Evolutionary conservation across 176 grass and related monocot species (phyloP), one percentile per base, ranked within the genome.

Genomic region (Aechmea fasciata): DNA sequence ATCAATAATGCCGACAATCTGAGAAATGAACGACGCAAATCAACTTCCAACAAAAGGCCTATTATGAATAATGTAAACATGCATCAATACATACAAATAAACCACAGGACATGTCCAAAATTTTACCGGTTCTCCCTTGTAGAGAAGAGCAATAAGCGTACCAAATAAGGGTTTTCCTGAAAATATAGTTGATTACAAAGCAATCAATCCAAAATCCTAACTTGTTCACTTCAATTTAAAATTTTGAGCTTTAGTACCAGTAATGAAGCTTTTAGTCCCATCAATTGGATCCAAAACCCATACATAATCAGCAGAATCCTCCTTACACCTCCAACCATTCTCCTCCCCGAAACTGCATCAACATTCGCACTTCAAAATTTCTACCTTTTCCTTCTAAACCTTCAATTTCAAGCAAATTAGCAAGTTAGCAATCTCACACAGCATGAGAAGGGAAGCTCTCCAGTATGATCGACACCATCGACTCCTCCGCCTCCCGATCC

Each of bases 221-320:
- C 2, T 61, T 61, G 72, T 47, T 52, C 22, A 71, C 22, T 47
- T 2, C 11, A 17, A 61, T 53, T 19, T 33, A 50, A 77, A 48
- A 64, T 67, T 26, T 59, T 19, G 1, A 59, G 3, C 14, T 9
- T 17, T 18, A 73, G 48, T 84, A 96, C 88, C 85, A 66, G 92
- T 96, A 33, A 96, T 89, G 59, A 96, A 96, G 52, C 88, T 96
- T 70, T 92, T 96, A 0, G 92, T 96, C 54, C 92, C 92, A 63
- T 96, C 92, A 78, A 92, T 92, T 50, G 92, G 88, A 51, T 96
- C 92, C 77, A 89, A 80, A 73, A 96, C 85, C 92, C 88, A 96
- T 26, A 92, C 92, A 83, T 82, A 96, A 75, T 96, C 86, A 74
- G 88, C 73, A 54, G 81, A 85, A 64, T 71, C 69, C 68, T 85